Percentiles rank a stretch among this genome's conserved stretches.
These are phyloP conservation scores for Arthrobotrys megalospora DNA, from an alignment of 2,329 filamentous ascomycete genomes.

Conservation along the genomic window DNA sequence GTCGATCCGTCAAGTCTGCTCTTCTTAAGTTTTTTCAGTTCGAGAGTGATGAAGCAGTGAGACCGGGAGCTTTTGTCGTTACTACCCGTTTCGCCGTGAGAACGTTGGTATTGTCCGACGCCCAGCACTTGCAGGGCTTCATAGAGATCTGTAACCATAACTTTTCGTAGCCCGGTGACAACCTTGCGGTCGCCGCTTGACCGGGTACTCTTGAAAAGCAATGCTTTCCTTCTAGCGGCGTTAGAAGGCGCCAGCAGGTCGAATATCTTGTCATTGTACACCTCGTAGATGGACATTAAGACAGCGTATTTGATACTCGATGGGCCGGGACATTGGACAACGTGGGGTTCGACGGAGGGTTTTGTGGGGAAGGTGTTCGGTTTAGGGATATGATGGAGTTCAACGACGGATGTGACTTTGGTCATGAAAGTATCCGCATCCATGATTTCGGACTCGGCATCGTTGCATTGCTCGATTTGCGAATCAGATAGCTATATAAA, in stretches of 20 bases:
- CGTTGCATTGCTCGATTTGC: slow-evolving; percentile 56
- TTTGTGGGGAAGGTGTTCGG: slow-evolving; percentile 54
- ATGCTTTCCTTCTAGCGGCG: slow-evolving; percentile 77
- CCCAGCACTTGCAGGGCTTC: slow-evolving; percentile 74
- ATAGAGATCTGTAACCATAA: slow-evolving; percentile 84
- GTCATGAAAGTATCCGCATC: slow-evolving; percentile 41
- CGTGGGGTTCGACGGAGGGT: slow-evolving; percentile 44
- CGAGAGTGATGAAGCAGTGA: slow-evolving; percentile 70
- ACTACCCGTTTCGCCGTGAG: slow-evolving; percentile 90
- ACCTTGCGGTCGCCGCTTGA: slow-evolving; percentile 91
- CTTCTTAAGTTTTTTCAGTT: slow-evolving; percentile 61
- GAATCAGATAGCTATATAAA: slow-evolving; percentile 43
- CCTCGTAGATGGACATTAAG: slow-evolving; percentile 97
- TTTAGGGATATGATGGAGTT: slow-evolving; percentile 54
- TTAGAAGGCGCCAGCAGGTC: slow-evolving; percentile 78
- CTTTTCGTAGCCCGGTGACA: slow-evolving; percentile 90
- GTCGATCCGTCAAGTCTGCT: slow-evolving; percentile 77
- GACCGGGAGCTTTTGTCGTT: slow-evolving; percentile 94
- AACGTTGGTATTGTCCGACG: slow-evolving; percentile 75
- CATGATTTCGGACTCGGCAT: slow-evolving; percentile 56
- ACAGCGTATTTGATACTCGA: slow-evolving; percentile 78
- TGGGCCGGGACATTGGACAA: slow-evolving; percentile 21
- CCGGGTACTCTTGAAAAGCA: slow-evolving; percentile 94
- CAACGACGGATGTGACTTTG: slow-evolving; percentile 54
- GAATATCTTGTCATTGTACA: slow-evolving; percentile 98